Evolutionary conservation across 257 asterid genomes (phyloP).

Genomic region (Capsicum rhomboideum): DNA sequence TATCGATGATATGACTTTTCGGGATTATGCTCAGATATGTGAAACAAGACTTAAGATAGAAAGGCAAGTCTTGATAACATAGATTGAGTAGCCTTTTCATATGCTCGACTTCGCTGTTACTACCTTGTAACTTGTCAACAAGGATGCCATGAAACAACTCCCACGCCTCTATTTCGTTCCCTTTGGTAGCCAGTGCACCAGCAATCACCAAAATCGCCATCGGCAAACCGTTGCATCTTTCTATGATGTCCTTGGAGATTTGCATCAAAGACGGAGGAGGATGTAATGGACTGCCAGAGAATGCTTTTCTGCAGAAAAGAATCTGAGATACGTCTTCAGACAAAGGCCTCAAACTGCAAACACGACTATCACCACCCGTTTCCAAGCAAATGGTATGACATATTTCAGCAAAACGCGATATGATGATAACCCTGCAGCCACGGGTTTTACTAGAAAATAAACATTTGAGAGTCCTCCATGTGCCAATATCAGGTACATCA

Average conservation of each 20-base stretch:
- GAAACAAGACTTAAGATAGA: constrained; percentile 16
- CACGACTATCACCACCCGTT: background rate
- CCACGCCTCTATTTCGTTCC: constrained; percentile 3
- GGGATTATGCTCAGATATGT: constrained; percentile 19
- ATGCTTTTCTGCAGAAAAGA: constrained; percentile 1
- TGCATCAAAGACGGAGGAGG: background rate
- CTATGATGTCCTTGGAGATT: background rate
- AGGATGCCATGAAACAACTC: background rate
- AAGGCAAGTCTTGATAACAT: constrained; percentile 15
- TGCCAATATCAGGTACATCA: constrained; percentile 5
- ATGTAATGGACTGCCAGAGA: background rate
- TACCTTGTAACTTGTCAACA: constrained; percentile 7
- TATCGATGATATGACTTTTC: background rate
- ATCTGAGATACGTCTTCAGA: constrained; percentile 12
- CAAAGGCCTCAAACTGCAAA: constrained; percentile 4
- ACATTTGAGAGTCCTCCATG: constrained; percentile 5
- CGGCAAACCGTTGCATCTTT: constrained; percentile 21
- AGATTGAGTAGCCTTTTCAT: constrained; percentile 6
- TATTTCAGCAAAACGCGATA: constrained; percentile 5
- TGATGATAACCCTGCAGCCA: constrained; percentile 13
- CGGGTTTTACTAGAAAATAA: constrained; percentile 7
- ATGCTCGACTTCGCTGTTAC: background rate
- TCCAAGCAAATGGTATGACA: background rate
- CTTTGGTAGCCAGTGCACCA: constrained; percentile 14
- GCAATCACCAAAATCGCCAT: constrained; percentile 14